Evolutionary conservation across 2,329 filamentous ascomycete species (phyloP).

Genomic region (Didymella glomerata): DNA sequence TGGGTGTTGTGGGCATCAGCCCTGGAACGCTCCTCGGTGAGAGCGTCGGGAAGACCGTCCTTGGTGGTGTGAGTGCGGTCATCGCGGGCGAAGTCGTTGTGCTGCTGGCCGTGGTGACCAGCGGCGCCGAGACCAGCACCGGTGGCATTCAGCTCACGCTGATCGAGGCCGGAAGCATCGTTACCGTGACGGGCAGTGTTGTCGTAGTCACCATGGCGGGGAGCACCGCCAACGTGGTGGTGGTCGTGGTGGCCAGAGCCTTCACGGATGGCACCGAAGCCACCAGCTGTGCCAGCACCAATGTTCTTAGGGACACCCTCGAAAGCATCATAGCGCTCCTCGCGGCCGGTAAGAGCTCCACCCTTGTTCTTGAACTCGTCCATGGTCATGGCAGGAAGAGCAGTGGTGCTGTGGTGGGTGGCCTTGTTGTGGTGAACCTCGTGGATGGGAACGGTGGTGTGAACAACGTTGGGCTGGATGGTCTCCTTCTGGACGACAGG

Average conservation of each 20-base stretch:
- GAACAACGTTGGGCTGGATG: slow-evolving; percentile 71
- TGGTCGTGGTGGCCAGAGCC: slow-evolving; percentile 30
- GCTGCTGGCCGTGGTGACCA: slow-evolving; percentile 16
- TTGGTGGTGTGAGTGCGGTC: slow-evolving; percentile 11
- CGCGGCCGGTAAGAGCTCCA: slow-evolving; percentile 62
- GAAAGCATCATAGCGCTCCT: slow-evolving; percentile 67
- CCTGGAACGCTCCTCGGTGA: slow-evolving; percentile 26
- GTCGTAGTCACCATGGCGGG: slow-evolving; percentile 33
- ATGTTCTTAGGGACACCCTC: slow-evolving; percentile 67
- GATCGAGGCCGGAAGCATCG: slow-evolving; percentile 6
- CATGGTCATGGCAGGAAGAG: slow-evolving; percentile 70
- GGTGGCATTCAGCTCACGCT: slow-evolving; percentile 7
- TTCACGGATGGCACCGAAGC: slow-evolving; percentile 28
- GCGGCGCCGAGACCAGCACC: slow-evolving; percentile 9
- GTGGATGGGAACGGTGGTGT: slow-evolving; percentile 76
- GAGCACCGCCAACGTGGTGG: slow-evolving; percentile 14
- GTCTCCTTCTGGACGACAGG: slow-evolving; percentile 75
- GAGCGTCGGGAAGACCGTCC: slow-evolving; percentile 26
- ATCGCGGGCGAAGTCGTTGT: slow-evolving; percentile 20
- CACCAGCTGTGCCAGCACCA: slow-evolving; percentile 40
- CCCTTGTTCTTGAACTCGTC: slow-evolving; percentile 68
- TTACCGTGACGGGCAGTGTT: slow-evolving; percentile 16
- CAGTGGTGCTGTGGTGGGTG: slow-evolving; percentile 70
- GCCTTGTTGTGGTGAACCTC: slow-evolving; percentile 74
- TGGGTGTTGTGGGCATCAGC: slow-evolving; percentile 25